A percentile compares a stretch with the other conserved stretches of the same genome.
Conservation (phyloP, 768 basidiomycete species). For the Artomyces pyxidatus region DNA sequence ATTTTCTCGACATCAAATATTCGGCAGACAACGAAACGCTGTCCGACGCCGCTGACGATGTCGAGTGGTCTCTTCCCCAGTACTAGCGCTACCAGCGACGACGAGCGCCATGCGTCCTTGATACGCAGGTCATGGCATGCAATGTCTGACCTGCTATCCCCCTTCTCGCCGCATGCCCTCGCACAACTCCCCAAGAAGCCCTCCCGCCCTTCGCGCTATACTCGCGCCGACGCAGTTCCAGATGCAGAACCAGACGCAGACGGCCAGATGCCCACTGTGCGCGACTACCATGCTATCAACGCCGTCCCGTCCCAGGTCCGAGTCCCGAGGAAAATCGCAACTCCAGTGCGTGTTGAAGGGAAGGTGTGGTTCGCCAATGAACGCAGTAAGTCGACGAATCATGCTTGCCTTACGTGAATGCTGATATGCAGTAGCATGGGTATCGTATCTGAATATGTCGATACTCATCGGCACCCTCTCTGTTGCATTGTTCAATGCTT, state of each 20-base stretch:
- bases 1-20: too few species aligned
- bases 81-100: too few species aligned
- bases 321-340: slow-evolving; percentile 76
- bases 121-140: slow-evolving; percentile 57
- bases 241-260: slow-evolving; percentile 40
- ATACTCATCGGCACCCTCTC: slow-evolving; percentile 80
- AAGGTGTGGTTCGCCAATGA: slow-evolving; percentile 99
- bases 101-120: slow-evolving; percentile 22
- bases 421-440: slow-evolving; percentile 55
- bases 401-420: background rate
- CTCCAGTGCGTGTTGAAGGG: slow-evolving; percentile 79
- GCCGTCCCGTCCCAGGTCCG: slow-evolving; percentile 53
- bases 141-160: slow-evolving; percentile 47
- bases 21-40: too few species aligned
- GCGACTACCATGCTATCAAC: slow-evolving; percentile 73
- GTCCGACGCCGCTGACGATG: too few species aligned
- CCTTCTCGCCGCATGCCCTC: slow-evolving; percentile 63
- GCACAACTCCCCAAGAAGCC: slow-evolving; percentile 37
- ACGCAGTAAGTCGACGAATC: slow-evolving; percentile 50
- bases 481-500: slow-evolving; percentile 83
- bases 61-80: too few species aligned
- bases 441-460: slow-evolving; percentile 84
- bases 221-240: slow-evolving; percentile 68
- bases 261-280: slow-evolving; percentile 51
- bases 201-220: slow-evolving; percentile 38